These are phyloP conservation scores for Rhizodiscina lignyota DNA, from an alignment of 495 filamentous ascomycete species.

Conservation along the genomic window DNA sequence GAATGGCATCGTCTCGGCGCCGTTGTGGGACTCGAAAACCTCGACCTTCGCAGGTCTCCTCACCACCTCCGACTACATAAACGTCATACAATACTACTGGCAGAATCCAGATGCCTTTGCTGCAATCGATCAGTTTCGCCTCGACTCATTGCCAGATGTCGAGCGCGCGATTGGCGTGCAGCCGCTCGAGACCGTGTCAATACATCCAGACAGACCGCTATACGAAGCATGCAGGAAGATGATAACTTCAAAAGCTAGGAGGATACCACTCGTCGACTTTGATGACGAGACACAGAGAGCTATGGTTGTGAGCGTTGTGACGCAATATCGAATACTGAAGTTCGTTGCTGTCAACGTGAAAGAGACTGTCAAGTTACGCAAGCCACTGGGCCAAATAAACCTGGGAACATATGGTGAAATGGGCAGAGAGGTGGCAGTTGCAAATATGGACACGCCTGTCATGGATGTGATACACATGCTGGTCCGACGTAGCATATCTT, in stretches of 20 bases:
- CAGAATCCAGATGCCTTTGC: conserved; percentile 83
- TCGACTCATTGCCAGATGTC: conserved; percentile 88
- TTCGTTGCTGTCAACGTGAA: conserved; percentile 96
- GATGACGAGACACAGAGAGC: conserved; percentile 88
- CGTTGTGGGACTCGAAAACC: conserved; percentile 89
- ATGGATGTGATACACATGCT: conserved; percentile 92
- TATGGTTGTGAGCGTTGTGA: conserved; percentile 91
- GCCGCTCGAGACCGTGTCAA: conserved; percentile 88
- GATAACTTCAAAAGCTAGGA: conserved; percentile 79
- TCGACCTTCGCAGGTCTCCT: conserved; percentile 89
- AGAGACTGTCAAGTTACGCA: conserved; percentile 77
- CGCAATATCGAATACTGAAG: conserved; percentile 94
- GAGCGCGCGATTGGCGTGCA: conserved; percentile 82
- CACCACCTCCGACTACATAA: conserved; percentile 94
- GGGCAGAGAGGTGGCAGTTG: conserved; percentile 68
- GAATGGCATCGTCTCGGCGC: conserved; percentile 96
- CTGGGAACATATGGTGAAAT: conserved; percentile 71
- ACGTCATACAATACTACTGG: conserved; percentile 99
- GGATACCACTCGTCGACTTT: conserved; percentile 85
- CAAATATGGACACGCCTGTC: conserved; percentile 81
- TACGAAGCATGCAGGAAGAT: conserved; percentile 93
- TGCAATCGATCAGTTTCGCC: conserved; percentile 82
- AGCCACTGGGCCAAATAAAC: conserved; percentile 68
- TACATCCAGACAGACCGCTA: conserved; percentile 73
- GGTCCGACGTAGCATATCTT: conserved; percentile 83